phyloP scores from a whole-genome alignment of 2,329 filamentous ascomycete genomes.

The Hortaea sp. region DNA sequence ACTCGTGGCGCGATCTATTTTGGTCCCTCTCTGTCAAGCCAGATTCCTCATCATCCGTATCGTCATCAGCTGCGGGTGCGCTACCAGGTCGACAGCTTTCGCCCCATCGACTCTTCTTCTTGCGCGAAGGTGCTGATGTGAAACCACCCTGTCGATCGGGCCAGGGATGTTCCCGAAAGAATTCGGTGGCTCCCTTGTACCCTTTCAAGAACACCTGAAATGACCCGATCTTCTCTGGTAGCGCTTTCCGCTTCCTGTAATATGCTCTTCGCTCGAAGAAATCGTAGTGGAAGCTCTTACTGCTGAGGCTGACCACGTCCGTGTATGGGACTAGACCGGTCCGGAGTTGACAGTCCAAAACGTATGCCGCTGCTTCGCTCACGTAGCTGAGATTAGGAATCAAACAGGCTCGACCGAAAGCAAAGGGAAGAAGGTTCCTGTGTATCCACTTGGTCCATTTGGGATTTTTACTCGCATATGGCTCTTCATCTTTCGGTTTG shows the following conservation, averaged over 20 bases:
- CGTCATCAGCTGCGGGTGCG: conserved; percentile 45
- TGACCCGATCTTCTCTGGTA: conserved; percentile 85
- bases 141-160: conserved; percentile 77
- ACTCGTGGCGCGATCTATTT: conserved; percentile 44
- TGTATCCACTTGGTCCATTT: conserved; percentile 99
- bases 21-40: conserved; percentile 15
- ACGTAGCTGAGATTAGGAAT: conserved; percentile 98
- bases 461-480: conserved; percentile 90
- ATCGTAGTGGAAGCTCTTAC: conserved; percentile 96
- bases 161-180: conserved; percentile 91
- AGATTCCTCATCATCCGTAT: conserved; percentile 21
- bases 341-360: conserved; percentile 78
- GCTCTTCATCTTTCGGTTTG: conserved; percentile 98
- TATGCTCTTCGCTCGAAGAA: conserved; percentile 90
- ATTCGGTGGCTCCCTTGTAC: conserved; percentile 93
- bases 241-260: conserved; percentile 73
- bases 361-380: conserved; percentile 93
- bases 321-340: conserved; percentile 95
- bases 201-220: conserved; percentile 97
- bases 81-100: conserved; percentile 67
- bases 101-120: conserved; percentile 57
- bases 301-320: conserved; percentile 85
- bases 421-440: conserved; percentile 92
- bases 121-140: conserved; percentile 54
- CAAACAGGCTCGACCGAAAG: conserved; percentile 86